A percentile compares a stretch with the other conserved stretches of the same genome.
phyloP scores from a whole-genome alignment of 1,284 basidiomycete genomes.

The Apiotrichum laibachii region DNA sequence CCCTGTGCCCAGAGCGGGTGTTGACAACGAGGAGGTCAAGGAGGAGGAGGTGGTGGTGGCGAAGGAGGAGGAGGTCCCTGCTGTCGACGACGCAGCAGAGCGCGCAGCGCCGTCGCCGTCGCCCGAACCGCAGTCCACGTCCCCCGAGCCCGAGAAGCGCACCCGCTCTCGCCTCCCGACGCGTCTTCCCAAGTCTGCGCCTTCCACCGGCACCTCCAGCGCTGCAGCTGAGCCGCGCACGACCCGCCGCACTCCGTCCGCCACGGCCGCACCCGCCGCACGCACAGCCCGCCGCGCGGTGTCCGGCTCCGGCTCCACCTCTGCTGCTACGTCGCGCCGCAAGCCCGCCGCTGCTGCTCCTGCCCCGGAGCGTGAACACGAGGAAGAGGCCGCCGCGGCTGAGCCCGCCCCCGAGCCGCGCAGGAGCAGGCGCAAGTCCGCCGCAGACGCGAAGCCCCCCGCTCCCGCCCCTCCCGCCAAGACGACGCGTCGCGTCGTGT shows the following conservation, averaged over 20 bases:
- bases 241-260: not conserved
- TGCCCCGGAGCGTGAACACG: not conserved
- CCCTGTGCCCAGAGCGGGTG: not conserved
- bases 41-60: not conserved
- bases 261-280: not conserved
- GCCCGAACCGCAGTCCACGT: too few species aligned
- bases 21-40: not conserved
- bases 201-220: not conserved
- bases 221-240: not conserved
- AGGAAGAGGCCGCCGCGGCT: not conserved
- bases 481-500: not conserved
- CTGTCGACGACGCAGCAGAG: too few species aligned
- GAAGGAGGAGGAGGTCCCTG: too few species aligned
- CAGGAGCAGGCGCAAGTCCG: not conserved
- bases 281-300: not conserved
- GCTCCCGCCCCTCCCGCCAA: not conserved
- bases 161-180: not conserved
- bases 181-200: not conserved
- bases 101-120: too few species aligned
- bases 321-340: not conserved
- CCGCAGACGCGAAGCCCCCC: not conserved
- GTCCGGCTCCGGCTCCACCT: not conserved
- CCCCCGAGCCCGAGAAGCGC: not conserved
- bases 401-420: not conserved
- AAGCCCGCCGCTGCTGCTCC: not conserved